Evolutionary conservation across 129 eudicot species (phyloP), one percentile per base, ranked within the genome.

Genomic region (Tagetes patula): DNA sequence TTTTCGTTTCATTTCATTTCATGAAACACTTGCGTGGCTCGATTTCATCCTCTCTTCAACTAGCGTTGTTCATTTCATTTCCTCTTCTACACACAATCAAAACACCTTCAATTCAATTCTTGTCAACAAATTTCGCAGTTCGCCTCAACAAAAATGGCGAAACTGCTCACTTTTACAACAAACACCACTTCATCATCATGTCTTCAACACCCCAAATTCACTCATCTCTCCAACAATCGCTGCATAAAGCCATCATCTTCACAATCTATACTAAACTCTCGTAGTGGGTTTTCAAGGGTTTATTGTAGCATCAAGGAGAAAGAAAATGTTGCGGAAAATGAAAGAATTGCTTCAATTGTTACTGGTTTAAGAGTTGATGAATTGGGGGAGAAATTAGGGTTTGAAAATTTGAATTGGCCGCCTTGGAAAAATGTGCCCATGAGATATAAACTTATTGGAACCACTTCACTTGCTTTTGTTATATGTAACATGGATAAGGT

Each of bases 401-500:
- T 72, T 45, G 78, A 56, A 8, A 54, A 81, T 30, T 71, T 78
- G 87, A 76, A 80, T 65, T 87, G 91, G 96, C 87, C 89, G 5
- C 96, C 96, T 39, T 92, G 96, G 97, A 88, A 85, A 74, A 82
- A 83, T 76, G 81, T 90, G 32, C 99, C 99, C 55, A 85, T 68
- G 32, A 88, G 97, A 84, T 94, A 94, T 79, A 90, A 88, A 79
- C 88, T 94, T 27, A 83, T 94, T 76, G 99, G 97, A 36, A 88
- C 97, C n/a, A 88, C 97, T 33, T 88, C 99, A 13, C 78, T 90
- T 69, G 99, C 99, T 59, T 94, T 90, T 79, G 89, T 94, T 78
- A 78, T 94, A 48, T 94, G 98, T 78, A 94, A 94, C 80, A 94
- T 94, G 97, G 98, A 94, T 79, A 94, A 94, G 96, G 97, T 94